phyloP scores from a whole-genome alignment of 352 stramenopile genomes.

The Globisporangium irregulare region DNA sequence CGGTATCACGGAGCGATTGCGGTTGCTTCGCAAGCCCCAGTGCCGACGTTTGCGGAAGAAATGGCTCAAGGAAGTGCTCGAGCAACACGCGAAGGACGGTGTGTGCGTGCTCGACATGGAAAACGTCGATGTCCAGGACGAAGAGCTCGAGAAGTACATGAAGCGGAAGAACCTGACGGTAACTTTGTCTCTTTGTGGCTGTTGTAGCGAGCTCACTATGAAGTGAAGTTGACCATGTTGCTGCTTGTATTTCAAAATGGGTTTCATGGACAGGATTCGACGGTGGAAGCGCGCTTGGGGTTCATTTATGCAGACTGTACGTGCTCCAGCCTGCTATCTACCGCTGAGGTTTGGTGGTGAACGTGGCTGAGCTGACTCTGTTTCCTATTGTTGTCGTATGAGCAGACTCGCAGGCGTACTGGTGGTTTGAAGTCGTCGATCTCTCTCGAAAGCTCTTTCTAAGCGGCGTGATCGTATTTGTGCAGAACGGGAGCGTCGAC shows the following conservation, averaged over 20 bases:
- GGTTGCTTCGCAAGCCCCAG: conserved; percentile 40
- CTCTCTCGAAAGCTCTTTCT: conserved; percentile 76
- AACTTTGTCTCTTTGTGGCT: background rate
- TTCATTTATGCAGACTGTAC: conserved; percentile 82
- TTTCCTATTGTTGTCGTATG: background rate
- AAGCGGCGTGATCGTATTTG: conserved; percentile 70
- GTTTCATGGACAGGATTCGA: conserved; percentile 44
- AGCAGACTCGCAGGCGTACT: conserved; percentile 58
- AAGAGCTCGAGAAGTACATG: conserved; percentile 75
- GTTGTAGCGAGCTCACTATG: background rate
- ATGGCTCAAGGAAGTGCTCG: conserved; percentile 57
- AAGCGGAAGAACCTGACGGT: conserved; percentile 69
- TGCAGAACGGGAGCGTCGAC: conserved; percentile 65
- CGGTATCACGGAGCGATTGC: conserved; percentile 44
- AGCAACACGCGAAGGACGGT: conserved; percentile 41
- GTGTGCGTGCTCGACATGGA: conserved; percentile 57
- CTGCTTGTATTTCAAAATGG: background rate
- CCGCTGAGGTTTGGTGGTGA: background rate
- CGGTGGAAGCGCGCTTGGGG: conserved; percentile 55
- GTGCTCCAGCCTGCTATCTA: background rate
- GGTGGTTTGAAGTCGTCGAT: conserved; percentile 84
- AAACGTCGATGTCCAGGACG: conserved; percentile 50
- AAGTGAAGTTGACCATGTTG: background rate
- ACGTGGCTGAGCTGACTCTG: background rate
- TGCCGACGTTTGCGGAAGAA: conserved; percentile 43